These are phyloP conservation scores for Pneumocystis wakefieldiae DNA, from an alignment of 1,139 yeast genomes.

Conservation along the genomic window DNA sequence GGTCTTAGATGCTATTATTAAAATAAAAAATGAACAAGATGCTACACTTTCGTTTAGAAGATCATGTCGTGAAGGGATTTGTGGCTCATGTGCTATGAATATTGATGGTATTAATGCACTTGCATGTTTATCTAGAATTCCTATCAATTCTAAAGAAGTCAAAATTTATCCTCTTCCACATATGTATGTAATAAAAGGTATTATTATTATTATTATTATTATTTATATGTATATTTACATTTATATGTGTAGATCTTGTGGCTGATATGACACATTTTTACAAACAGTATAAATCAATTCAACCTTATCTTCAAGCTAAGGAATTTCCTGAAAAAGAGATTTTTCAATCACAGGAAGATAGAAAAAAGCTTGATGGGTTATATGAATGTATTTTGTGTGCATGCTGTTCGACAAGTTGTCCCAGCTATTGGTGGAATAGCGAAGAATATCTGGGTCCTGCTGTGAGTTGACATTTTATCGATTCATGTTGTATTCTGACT, in stretches of 20 bases:
- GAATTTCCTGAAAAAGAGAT: constrained; percentile 85
- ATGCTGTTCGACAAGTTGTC: constrained; percentile 97
- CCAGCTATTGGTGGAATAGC: constrained; percentile 99
- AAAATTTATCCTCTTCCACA: constrained; percentile 96
- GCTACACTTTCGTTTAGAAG: constrained; percentile 90
- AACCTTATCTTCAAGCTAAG: constrained; percentile 87
- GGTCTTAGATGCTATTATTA: constrained; percentile 88
- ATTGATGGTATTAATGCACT: constrained; percentile 93
- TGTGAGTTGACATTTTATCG: constrained; percentile 96
- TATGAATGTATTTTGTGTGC: constrained; percentile 98
- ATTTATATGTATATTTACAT: constrained; percentile 58
- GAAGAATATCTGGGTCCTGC: constrained; percentile 98
- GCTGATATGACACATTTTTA: constrained; percentile 94
- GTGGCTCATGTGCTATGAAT: constrained; percentile 99
- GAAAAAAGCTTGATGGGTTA: constrained; percentile 91
- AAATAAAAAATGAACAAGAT: constrained; percentile 93
- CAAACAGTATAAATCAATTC: constrained; percentile 95
- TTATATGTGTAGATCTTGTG: constrained; percentile 34
- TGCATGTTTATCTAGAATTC: constrained; percentile 92
- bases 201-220: constrained; percentile 98
- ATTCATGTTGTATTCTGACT: constrained; percentile 34
- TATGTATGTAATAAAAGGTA: constrained; percentile 92
- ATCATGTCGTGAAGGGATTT: constrained; percentile 98
- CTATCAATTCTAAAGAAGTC: constrained; percentile 59
- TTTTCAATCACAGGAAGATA: constrained; percentile 79